Evolutionary conservation across 495 filamentous ascomycete genomes (phyloP).

Genomic region (Aspergillus avenaceus): DNA sequence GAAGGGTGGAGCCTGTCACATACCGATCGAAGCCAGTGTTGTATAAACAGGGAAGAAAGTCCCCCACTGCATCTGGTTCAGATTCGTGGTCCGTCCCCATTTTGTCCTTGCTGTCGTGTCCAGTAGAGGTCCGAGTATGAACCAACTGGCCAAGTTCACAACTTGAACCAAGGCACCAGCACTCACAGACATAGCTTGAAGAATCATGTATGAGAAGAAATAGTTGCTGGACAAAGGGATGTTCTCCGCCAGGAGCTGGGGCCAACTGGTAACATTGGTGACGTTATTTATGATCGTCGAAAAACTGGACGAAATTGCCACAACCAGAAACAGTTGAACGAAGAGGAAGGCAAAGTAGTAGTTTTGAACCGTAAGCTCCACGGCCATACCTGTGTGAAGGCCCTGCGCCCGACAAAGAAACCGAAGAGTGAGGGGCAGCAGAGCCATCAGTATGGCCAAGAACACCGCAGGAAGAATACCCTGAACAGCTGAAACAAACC

Average conservation of each 20-base stretch:
- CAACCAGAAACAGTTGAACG: conserved; percentile 90
- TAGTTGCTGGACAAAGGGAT: conserved; percentile 90
- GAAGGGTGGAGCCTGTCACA: too few relatives aligned
- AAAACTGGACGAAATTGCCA: conserved; percentile 80
- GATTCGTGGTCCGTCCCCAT: conserved; percentile 75
- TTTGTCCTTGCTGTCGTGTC: conserved; percentile 89
- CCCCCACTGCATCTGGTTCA: conserved; percentile 83
- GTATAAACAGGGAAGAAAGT: conserved; percentile 95
- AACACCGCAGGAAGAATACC: conserved; percentile 82
- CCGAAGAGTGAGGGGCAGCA: conserved; percentile 77
- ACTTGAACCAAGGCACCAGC: conserved; percentile 90
- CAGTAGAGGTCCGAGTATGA: conserved; percentile 68
- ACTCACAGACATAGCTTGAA: conserved; percentile 86
- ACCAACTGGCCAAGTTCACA: conserved; percentile 70
- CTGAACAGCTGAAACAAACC: conserved; percentile 68
- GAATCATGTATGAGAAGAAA: conserved; percentile 97
- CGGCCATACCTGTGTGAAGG: conserved; percentile 73
- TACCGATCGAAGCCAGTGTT: conserved; percentile 87
- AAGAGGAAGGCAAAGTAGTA: conserved; percentile 97
- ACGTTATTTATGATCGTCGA: conserved; percentile 59
- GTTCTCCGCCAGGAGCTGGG: conserved; percentile 71
- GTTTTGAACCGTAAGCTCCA: conserved; percentile 77
- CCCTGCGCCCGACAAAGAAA: conserved; percentile 74
- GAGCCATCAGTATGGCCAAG: conserved; percentile 70
- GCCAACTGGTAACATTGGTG: conserved; percentile 57